Evolutionary conservation across 306 rosid species (phyloP), one percentile per base, ranked within the genome.

Genomic region (Macrotyloma uniflorum): DNA sequence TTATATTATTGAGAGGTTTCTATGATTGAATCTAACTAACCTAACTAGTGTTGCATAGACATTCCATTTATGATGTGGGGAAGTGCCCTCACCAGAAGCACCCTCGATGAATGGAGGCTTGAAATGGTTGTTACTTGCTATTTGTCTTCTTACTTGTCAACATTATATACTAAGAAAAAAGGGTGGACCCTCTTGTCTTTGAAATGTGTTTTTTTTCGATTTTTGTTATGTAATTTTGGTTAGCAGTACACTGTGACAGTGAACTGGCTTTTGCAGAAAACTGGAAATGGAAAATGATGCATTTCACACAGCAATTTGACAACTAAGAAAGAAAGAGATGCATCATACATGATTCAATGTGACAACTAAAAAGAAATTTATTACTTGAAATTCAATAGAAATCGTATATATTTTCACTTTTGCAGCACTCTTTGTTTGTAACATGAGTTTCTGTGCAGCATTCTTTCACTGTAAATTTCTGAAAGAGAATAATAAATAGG

Each of bases 111-210:
- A 50, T 18, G 77, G 6, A n/a, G 20, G 3, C 67, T 58, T 46
- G 4, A 58, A 68, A 81, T 67, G 72, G 77, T 13, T 49, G 26
- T 63, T 64, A 18, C 47, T 14, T 38, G 8, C 64, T 35, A 18
- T 12, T 36, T 36, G 32, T 61, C 24, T 32, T 12, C 38, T 72
- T 30, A 8, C 20, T 79, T 71, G 66, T 22, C 45, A 38, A 72
- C 28, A 63, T 49, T 71, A 40, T 62, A 40, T 62, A 65, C 16
- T 10, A 45, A 45, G 40, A 69, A 28, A 35, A 2, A 42, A 6
- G 28, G 10, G 45, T 38, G 74, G 54, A 36, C 49, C 76, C 32
- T 19, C 20, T 16, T 5, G 14, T 40, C 26, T 4, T 70, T 63
- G 6, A 61, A 61, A 14, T 32, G 43, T 61, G 28, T 5, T 1